phyloP scores from a whole-genome alignment of 306 rosid species.

The Alnus glutinosa region DNA sequence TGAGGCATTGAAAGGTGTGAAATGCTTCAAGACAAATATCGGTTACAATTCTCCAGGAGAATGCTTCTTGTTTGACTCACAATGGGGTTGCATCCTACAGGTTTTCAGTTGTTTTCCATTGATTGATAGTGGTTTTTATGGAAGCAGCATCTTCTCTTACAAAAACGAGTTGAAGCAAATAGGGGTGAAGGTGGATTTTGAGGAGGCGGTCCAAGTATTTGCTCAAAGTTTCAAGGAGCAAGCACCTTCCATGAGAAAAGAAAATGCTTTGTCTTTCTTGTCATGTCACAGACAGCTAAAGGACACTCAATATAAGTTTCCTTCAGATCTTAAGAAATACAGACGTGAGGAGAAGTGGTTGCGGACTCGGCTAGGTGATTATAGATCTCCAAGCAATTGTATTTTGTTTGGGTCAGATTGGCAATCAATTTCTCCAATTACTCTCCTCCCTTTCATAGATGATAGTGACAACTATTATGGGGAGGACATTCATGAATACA shows the following conservation, averaged over 20 bases:
- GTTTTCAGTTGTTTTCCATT: constrained; percentile 52
- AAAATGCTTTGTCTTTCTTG: constrained; percentile 51
- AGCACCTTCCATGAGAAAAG: constrained; percentile 39
- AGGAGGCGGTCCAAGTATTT: constrained; percentile 44
- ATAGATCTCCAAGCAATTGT: constrained; percentile 51
- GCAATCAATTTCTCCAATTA: constrained; percentile 55
- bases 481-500: constrained; percentile 39
- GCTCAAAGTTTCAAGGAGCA: constrained; percentile 36
- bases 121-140: constrained; percentile 52
- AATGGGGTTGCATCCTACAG: constrained; percentile 64
- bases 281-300: constrained; percentile 42
- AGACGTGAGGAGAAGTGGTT: constrained; percentile 47
- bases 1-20: constrained; percentile 21
- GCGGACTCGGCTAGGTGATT: constrained; percentile 48
- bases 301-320: constrained; percentile 26
- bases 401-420: constrained; percentile 62
- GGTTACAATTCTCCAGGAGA: constrained; percentile 55
- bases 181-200: constrained; percentile 62
- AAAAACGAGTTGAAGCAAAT: constrained; percentile 35
- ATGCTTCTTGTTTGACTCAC: constrained; percentile 50
- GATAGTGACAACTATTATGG: constrained; percentile 50
- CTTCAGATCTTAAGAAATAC: constrained; percentile 26
- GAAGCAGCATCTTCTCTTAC: constrained; percentile 28
- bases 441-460: constrained; percentile 70
- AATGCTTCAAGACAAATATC: constrained; percentile 56